phyloP scores from a whole-genome alignment of 1,284 basidiomycete genomes.

The Prillingera fragicola region DNA sequence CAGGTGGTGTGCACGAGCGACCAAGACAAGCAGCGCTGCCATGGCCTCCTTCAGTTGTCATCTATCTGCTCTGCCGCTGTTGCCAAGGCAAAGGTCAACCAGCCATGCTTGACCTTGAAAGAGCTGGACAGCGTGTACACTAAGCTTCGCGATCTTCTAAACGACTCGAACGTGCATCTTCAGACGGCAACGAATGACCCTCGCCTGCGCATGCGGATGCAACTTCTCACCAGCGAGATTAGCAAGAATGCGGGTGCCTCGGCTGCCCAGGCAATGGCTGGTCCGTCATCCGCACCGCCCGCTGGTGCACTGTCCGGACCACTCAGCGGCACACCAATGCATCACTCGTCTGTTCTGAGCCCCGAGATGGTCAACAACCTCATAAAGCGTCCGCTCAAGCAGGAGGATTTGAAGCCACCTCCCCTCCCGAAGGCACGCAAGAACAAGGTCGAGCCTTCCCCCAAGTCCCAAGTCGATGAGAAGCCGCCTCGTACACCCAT shows the following conservation, averaged over 20 bases:
- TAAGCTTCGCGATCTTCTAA: constrained; percentile 6
- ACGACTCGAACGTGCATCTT: constrained; percentile 9
- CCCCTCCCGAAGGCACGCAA: constrained; percentile 13
- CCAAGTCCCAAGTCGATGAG: constrained; percentile 4
- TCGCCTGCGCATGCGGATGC: constrained; percentile 9
- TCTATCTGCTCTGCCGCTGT: constrained; percentile 12
- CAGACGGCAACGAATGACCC: constrained; percentile 12
- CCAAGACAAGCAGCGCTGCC: constrained; percentile 9
- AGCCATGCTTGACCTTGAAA: constrained; percentile 14
- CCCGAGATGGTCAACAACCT: constrained; percentile 20
- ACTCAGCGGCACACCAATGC: constrained; percentile 6
- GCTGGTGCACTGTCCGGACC: too few relatives aligned
- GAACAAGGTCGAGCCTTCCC: constrained; percentile 8
- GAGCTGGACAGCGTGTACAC: constrained; percentile 13
- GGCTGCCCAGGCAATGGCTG: neutral
- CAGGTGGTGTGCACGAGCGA: constrained; percentile 13
- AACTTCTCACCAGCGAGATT: constrained; percentile 10
- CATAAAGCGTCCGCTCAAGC: constrained; percentile 21
- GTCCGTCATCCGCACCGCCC: neutral
- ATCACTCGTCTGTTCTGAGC: constrained; percentile 14
- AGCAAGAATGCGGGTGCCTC: neutral
- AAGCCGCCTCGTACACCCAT: constrained; percentile 11
- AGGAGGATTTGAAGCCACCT: constrained; percentile 20
- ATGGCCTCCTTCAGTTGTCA: constrained; percentile 14
- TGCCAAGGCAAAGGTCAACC: constrained; percentile 11